Percentiles rank a stretch among this genome's conserved stretches.
phyloP scores from a whole-genome alignment of 2,329 filamentous ascomycete species.

The Venturia asperata region DNA sequence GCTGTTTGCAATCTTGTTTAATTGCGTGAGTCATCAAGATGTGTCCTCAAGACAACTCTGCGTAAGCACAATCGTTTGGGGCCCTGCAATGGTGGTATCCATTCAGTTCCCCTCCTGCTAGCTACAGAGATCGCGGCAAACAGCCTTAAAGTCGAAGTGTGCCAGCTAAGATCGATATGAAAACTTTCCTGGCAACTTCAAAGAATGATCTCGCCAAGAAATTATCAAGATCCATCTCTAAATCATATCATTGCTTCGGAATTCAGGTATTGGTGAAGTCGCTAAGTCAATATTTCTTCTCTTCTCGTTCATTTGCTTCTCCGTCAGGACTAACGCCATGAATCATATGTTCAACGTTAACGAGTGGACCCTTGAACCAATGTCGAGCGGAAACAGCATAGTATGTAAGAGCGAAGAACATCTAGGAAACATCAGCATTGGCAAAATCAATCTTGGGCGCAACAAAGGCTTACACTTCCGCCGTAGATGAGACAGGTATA shows the following conservation, averaged over 20 bases:
- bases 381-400: constrained; percentile 56
- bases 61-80: no score
- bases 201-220: no score
- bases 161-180: no score
- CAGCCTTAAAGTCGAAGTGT: no score
- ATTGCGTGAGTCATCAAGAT: no score
- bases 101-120: no score
- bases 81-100: no score
- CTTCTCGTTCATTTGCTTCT: background rate
- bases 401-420: constrained; percentile 54
- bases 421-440: constrained; percentile 31
- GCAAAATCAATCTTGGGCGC: background rate
- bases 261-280: no score
- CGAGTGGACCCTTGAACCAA: constrained; percentile 65
- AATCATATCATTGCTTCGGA: no score
- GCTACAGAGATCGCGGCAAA: no score
- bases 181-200: no score
- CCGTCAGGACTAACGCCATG: constrained; percentile 14
- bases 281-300: constrained; percentile 1
- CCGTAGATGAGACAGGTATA: constrained; percentile 63
- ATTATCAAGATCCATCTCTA: background rate
- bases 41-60: no score
- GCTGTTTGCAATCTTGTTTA: background rate
- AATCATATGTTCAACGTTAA: constrained; percentile 55
- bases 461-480: constrained; percentile 30